A percentile compares a stretch with the other conserved stretches of the same genome.
phyloP scores from a whole-genome alignment of 164 flowering plant genomes.

The Dillenia suffruticosa region DNA sequence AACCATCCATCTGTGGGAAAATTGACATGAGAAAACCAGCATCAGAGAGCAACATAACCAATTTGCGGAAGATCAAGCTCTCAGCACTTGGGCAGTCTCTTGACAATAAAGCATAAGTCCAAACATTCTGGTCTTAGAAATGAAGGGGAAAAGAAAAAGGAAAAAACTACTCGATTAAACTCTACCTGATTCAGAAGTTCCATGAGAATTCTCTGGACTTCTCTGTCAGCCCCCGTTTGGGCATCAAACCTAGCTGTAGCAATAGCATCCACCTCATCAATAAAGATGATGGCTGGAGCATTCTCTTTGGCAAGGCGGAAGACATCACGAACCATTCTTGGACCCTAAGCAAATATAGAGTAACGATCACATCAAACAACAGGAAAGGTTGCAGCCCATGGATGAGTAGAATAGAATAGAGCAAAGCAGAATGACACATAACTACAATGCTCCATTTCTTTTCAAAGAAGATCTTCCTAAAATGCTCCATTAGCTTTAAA shows the following conservation, averaged over 20 bases:
- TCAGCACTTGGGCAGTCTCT: no score
- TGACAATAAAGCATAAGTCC: no score
- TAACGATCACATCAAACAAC: no score
- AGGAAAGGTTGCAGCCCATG: no score
- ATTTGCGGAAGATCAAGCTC: no score
- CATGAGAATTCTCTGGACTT: slow-evolving; percentile 97
- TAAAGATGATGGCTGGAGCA: slow-evolving; percentile 96
- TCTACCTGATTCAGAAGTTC: slow-evolving; percentile 89
- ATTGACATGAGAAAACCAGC: not conserved
- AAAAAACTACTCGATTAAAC: not conserved
- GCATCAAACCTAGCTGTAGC: slow-evolving; percentile 99
- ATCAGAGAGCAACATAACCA: not conserved
- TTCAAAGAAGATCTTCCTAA: no score
- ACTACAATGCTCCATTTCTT: no score
- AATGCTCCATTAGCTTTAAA: no score
- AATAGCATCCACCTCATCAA: slow-evolving; percentile 98
- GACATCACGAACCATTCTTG: slow-evolving; percentile 97
- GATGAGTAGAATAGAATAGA: no score
- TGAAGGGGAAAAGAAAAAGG: no score
- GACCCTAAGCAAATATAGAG: slow-evolving; percentile 49
- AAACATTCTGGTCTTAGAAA: no score
- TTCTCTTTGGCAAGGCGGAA: slow-evolving; percentile 96
- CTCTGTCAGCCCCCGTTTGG: slow-evolving; percentile 98
- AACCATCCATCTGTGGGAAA: slow-evolving; percentile 65
- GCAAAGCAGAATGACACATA: no score